These are phyloP conservation scores for Jamesozyma gamospora DNA, from an alignment of 805 yeast species.

Conservation along the genomic window DNA sequence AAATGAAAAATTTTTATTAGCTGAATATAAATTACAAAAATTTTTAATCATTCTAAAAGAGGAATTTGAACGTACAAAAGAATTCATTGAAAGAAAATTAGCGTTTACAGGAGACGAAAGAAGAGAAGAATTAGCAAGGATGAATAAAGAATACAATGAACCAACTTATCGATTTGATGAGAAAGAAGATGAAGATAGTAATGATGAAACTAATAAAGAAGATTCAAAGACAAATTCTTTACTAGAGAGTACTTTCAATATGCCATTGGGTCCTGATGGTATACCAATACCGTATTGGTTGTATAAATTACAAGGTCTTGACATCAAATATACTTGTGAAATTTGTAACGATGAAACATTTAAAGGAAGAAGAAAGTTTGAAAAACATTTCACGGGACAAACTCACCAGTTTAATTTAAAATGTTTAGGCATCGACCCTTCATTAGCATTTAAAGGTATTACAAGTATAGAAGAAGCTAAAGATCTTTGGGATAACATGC, in stretches of 20 bases:
- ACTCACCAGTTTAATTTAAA: slow-evolving; percentile 66
- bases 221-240: slow-evolving; percentile 4
- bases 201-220: slow-evolving; percentile 14
- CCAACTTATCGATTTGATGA: slow-evolving; percentile 33
- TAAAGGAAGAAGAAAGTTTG: slow-evolving; percentile 64
- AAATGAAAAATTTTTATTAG: slow-evolving; percentile 17
- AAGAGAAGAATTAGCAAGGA: slow-evolving; percentile 40
- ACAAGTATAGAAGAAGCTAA: slow-evolving; percentile 58
- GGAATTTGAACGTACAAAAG: slow-evolving; percentile 40
- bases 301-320: slow-evolving; percentile 79
- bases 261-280: slow-evolving; percentile 84
- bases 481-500: slow-evolving; percentile 42
- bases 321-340: slow-evolving; percentile 65
- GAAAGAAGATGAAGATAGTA: slow-evolving; percentile 28
- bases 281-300: slow-evolving; percentile 90
- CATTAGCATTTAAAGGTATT: slow-evolving; percentile 50
- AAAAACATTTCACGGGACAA: slow-evolving; percentile 61
- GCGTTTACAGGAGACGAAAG: slow-evolving; percentile 66
- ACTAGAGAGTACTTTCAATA: slow-evolving; percentile 29
- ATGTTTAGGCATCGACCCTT: slow-evolving; percentile 59
- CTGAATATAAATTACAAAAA: slow-evolving; percentile 34
- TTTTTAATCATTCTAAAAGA: slow-evolving; percentile 32
- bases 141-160: slow-evolving; percentile 27
- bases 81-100: slow-evolving; percentile 53
- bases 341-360: slow-evolving; percentile 70